These are phyloP conservation scores for Acanthamoeba sp. DNA, from an alignment of 208 protist species.

Conservation along the genomic window DNA sequence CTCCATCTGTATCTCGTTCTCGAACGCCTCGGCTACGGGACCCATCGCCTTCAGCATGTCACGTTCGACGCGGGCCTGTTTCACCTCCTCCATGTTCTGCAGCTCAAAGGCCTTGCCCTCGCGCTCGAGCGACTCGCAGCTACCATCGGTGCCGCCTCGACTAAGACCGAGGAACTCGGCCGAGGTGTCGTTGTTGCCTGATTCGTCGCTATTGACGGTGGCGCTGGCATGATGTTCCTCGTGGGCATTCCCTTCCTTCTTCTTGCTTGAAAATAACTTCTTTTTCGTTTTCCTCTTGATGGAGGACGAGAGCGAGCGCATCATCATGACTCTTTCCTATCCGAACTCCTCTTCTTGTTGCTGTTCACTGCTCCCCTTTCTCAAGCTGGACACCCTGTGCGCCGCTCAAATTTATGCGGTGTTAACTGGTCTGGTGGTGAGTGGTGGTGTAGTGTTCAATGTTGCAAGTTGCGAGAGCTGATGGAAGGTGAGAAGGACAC, in stretches of 20 bases:
- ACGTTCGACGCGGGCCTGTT: neutral
- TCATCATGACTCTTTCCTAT: neutral
- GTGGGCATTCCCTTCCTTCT: neutral
- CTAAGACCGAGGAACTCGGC: neutral
- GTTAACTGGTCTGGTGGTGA: no score
- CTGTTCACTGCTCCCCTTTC: neutral
- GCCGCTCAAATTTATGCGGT: no score
- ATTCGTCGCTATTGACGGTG: neutral
- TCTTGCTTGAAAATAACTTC: neutral
- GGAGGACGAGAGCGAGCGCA: neutral
- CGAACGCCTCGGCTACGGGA: neutral
- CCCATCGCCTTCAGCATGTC: conserved; percentile 25
- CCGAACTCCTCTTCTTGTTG: neutral
- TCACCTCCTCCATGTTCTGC: conserved; percentile 21
- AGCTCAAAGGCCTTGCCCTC: conserved; percentile 9
- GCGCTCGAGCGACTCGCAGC: neutral
- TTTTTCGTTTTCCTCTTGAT: conserved; percentile 19
- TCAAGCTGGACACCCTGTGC: neutral
- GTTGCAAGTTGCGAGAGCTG: neutral
- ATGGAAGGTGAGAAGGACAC: neutral
- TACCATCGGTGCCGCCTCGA: neutral
- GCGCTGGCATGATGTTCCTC: neutral
- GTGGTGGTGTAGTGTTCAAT: no score
- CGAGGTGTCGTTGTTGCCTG: neutral
- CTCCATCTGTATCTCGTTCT: conserved; percentile 20